Conservation (phyloP, 805 yeast species). For the Saturnispora zaruensis region DNA sequence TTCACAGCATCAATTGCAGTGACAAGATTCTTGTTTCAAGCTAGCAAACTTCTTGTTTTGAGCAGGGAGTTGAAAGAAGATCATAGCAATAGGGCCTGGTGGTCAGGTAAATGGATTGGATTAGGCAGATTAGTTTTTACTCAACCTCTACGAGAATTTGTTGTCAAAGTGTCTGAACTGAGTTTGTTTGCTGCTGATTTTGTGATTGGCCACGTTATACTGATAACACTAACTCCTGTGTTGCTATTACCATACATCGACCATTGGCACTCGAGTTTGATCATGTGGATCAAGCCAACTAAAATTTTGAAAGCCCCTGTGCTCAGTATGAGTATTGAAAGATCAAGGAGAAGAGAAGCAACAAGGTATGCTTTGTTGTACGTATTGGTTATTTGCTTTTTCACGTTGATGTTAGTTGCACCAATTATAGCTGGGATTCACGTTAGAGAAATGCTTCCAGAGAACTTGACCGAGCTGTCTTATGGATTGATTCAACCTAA, state of each 20-base stretch:
- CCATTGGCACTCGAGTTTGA: conserved; percentile 39
- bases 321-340: conserved; percentile 31
- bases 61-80: conserved; percentile 37
- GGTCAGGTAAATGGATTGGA: conserved; percentile 44
- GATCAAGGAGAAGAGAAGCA: conserved; percentile 34
- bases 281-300: conserved; percentile 41
- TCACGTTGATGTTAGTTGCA: conserved; percentile 34
- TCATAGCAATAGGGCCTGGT: conserved; percentile 39
- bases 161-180: conserved; percentile 39
- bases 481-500: conserved; percentile 50
- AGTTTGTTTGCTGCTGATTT: conserved; percentile 42
- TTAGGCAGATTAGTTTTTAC: conserved; percentile 30
- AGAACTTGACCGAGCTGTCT: conserved; percentile 9
- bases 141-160: conserved; percentile 39
- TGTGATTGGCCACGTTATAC: conserved; percentile 34
- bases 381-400: conserved; percentile 31
- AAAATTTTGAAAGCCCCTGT: conserved; percentile 32
- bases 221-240: conserved; percentile 33
- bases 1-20: conserved; percentile 31
- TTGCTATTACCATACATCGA: conserved; percentile 40
- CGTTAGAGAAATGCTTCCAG: conserved; percentile 15
- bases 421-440: conserved; percentile 36
- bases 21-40: conserved; percentile 31
- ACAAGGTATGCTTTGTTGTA: conserved; percentile 40
- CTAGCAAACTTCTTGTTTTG: conserved; percentile 27